phyloP scores from a whole-genome alignment of 192 early-diverging fungal genomes.

The Podila epicladia region DNA sequence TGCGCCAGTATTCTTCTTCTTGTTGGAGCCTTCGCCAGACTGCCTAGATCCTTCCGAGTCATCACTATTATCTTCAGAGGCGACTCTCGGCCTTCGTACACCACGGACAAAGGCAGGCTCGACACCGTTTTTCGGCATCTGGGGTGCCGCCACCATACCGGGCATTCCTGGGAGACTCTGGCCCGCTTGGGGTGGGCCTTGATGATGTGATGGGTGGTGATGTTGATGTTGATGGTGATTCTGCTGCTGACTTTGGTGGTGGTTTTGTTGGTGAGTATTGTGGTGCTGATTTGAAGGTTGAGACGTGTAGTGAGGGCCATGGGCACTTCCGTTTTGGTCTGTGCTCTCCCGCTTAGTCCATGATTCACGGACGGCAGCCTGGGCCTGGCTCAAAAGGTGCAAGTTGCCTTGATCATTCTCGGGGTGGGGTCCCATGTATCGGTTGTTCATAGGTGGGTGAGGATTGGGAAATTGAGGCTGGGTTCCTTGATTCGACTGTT shows the following conservation, averaged over 20 bases:
- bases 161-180: conserved; percentile 35
- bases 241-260: neutral
- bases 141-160: conserved; percentile 27
- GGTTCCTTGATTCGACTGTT: conserved; percentile 3
- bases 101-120: conserved; percentile 31
- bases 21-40: conserved; percentile 26
- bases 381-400: conserved; percentile 43
- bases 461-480: conserved; percentile 3
- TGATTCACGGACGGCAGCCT: conserved; percentile 23
- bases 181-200: conserved; percentile 12
- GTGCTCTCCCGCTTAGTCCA: conserved; percentile 38
- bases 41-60: conserved; percentile 35
- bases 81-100: conserved; percentile 12
- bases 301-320: conserved; percentile 3
- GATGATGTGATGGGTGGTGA: neutral
- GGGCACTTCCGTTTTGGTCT: conserved; percentile 23
- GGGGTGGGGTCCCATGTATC: conserved; percentile 6
- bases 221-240: neutral
- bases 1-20: conserved; percentile 11
- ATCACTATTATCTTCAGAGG: conserved; percentile 30
- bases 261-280: neutral
- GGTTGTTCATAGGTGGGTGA: conserved; percentile 3
- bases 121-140: conserved; percentile 17
- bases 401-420: conserved; percentile 31
- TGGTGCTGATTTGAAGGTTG: neutral